Evolutionary conservation across 768 basidiomycete species (phyloP), one percentile per base, ranked within the genome.

Genomic region (Fomitopsis serialis): DNA sequence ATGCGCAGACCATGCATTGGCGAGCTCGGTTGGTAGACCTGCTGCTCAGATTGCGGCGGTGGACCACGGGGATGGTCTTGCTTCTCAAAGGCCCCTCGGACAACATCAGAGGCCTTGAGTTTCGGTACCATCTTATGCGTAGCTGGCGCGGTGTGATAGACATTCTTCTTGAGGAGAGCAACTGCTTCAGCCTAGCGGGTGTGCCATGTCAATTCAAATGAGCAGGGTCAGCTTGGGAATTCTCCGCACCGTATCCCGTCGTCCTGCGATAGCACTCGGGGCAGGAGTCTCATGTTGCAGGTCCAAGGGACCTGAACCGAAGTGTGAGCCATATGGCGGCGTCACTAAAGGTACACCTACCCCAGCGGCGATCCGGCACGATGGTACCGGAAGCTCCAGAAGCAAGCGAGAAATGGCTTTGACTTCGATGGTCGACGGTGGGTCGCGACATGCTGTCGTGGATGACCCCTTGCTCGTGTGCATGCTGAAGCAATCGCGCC

Each of bases 231-330:
- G 25, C 10, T 21, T 23, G 24, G 21, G 29, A 40, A 25, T 15
- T 52, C 78, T 50, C n/a, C n/a, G n/a, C 51, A 78, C 84, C 27
- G 86, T 89, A 59, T 92, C 87, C 42, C 79, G 70, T 40, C 89
- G 72, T 11, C 77, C 81, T 8, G 84, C 87, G 51, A 92, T 87
- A 2, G 86, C 84, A 35, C 77, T 81, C 2, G 85, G 78, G 9
- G 89, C 87, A 0, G 88, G 89, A 2, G 66, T 69, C 69, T 93
- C 90, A 5, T 78, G 79, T 13, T 77, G 78, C 24, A 90, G 64
- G 62, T 84, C 81, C 27, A 83, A 63, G 1, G 81, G 81, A 0
- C 80, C 80, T 78, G 74, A 75, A 65, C 32, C 75, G 72, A 17
- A 58, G 53, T 75, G 12, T 60, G 7, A 37, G 34, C 5, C 49